Conservation (phyloP, 768 basidiomycete species). For the Calocybe indica region DNA sequence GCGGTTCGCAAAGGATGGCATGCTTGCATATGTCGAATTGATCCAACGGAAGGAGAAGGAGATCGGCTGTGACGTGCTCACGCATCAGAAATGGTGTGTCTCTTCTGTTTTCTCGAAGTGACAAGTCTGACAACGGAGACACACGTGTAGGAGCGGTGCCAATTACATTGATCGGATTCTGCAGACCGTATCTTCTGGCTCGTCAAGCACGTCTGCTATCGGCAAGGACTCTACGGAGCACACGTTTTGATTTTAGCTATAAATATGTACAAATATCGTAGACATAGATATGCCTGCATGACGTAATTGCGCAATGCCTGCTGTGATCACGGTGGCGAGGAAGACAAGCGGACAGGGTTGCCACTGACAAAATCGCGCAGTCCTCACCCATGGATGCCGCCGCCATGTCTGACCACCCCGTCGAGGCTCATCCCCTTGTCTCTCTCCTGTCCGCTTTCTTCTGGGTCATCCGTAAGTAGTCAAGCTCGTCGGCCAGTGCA, state of each 20-base stretch:
- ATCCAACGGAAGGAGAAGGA: conserved; percentile 87
- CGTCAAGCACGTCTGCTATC: conserved; percentile 77
- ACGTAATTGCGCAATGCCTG: not conserved
- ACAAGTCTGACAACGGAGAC: not conserved
- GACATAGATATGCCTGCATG: too few species aligned
- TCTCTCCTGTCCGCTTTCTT: conserved; percentile 77
- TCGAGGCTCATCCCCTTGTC: conserved; percentile 62
- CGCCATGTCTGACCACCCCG: conserved; percentile 18
- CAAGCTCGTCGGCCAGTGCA: not conserved
- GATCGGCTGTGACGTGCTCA: conserved; percentile 84
- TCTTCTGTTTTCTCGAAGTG: not conserved
- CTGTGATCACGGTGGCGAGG: too few species aligned
- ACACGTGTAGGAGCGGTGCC: conserved; percentile 68
- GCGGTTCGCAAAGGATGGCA: conserved; percentile 80
- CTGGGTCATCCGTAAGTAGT: conserved; percentile 72
- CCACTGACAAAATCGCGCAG: too few species aligned
- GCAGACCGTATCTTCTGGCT: conserved; percentile 79
- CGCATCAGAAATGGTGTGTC: conserved; percentile 87
- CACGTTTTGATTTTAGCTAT: conserved; percentile 43
- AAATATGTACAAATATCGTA: too few species aligned
- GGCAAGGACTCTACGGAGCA: conserved; percentile 91
- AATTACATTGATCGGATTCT: conserved; percentile 87
- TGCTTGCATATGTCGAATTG: conserved; percentile 88
- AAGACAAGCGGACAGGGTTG: too few species aligned
- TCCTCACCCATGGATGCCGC: conserved; percentile 29